Evolutionary conservation across 768 basidiomycete genomes (phyloP), one percentile per base, ranked within the genome.

Genomic region (Mycena maculata): DNA sequence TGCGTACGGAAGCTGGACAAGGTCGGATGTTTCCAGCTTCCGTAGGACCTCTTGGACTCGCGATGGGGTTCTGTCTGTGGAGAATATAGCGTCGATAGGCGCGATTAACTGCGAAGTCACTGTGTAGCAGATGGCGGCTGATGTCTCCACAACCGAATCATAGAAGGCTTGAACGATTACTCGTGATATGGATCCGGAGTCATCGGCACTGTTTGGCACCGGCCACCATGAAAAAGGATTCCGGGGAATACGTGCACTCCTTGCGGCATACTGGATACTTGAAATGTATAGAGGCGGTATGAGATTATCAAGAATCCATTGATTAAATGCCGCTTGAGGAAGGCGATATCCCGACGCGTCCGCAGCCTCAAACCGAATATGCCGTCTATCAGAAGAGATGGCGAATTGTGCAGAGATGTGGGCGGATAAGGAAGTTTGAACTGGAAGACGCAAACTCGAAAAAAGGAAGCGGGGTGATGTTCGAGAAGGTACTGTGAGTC

Each of bases 341-440:
- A 68, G 47, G 13, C 67, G 73, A 22, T 53, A 39, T 6, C 71
- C 73, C 5, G 58, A 59, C 1, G 23, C n/a, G 50, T 75, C 74
- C 6, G 69, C 49, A 31, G 72, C 67, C 36, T 75, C 73, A 42
- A 73, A 64, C 9, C 72, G 70, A 27, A 75, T 72, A 44, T 68
- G 58, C 5, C 71, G 66, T 23, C 74, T 62, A 53, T 73, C 72
- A 8, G 68, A 69, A 18, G 73, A 71, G 13, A 73, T 67, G 23
- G 71, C 66, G 33, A 73, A 75, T 33, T 59, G 63, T 11, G 73
- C 73, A 13, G 70, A 58, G 3, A 75, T 57, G 44, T 75, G 74
- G 4, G 63, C 72, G 3, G 74, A 65, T 28, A 75, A 38, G 2
- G 74, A 67, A 10, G 65, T 68, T 27, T 41, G 54, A 10, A 71